Base-by-base conservation (phyloP, 2,329 filamentous ascomycete species). In the Paecilomyces formosus region DNA sequence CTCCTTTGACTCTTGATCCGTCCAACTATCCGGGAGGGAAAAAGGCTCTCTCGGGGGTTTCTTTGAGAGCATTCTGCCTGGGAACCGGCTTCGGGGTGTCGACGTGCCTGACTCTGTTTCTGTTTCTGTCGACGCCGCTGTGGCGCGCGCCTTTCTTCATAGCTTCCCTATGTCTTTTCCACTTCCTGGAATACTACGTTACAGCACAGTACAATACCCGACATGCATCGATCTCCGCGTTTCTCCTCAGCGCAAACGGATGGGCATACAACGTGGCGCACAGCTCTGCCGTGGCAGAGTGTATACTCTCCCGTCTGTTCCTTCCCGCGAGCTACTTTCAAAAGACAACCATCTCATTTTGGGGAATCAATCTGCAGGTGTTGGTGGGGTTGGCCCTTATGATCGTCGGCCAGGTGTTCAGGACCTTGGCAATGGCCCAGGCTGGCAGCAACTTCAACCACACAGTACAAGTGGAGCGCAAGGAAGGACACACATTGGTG, bases 151-250 rank as follows among this genome's bases (percentile, higher is more conserved):
- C 81, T 8, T 79, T 83, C 66, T 80, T 80, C 70, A 63, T 81
- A 60, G 63, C 72, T 39, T 79, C 85, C 13, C 86, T 97, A 54
- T 83, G 87, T 26, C 66, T 88, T 30, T 97, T 97, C 77, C 94
- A 99, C 79, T 97, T 96, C 76, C 86, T 97, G 73, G 94, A 99
- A 76, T 99, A 92, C 80, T 96, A 87, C 81, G 90, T 87, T 31
- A 97, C 93, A 0, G 92, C 93, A 8, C 79, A 82, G 57, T 90
- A 89, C 77, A 97, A 97, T 74, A 90, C 90, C 0, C 81, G 82
- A 15, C 81, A 85, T 55, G 90, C 90, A 21, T 83, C 81, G 24
- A 79, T 92, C 21, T 83, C 84, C 56, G 88, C 90, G 35, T 99
- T 95, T 72, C 84, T 99, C 13, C 81, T 97, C 35, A 88, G 86